Conservation (phyloP, 2,329 filamentous ascomycete species). For the Hymenoscyphus albidus region DNA sequence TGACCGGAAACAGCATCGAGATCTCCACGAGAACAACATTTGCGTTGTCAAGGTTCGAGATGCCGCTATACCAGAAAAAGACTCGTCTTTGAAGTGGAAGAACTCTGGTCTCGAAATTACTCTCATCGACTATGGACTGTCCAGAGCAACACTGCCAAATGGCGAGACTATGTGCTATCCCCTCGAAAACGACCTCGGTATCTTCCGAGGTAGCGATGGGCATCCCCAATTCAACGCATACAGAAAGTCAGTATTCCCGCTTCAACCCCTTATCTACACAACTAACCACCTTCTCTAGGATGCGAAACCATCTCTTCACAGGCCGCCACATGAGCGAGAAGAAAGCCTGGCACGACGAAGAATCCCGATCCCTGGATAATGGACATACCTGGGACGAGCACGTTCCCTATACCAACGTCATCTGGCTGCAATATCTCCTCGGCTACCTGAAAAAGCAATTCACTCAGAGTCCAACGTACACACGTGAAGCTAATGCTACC, state of each 20-base stretch:
- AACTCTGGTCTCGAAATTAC: constrained; percentile 61
- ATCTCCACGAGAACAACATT: constrained; percentile 63
- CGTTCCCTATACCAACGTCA: constrained; percentile 59
- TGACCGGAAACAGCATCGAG: constrained; percentile 49
- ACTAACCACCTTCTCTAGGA: constrained; percentile 46
- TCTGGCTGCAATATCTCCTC: constrained; percentile 63
- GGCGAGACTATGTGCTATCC: constrained; percentile 49
- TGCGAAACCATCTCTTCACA: constrained; percentile 29
- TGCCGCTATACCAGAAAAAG: background rate
- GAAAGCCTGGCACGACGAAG: constrained; percentile 18
- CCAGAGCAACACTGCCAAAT: constrained; percentile 48
- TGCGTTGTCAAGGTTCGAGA: constrained; percentile 41
- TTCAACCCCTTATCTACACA: constrained; percentile 44
- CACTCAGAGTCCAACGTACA: background rate
- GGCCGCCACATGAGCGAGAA: constrained; percentile 15
- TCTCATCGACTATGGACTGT: constrained; percentile 63
- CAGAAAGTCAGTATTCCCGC: constrained; percentile 48
- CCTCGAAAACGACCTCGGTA: constrained; percentile 54
- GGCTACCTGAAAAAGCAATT: constrained; percentile 42
- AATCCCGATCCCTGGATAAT: constrained; percentile 6
- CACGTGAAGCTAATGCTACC: constrained; percentile 20
- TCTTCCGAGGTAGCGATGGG: constrained; percentile 59
- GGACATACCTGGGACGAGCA: constrained; percentile 47
- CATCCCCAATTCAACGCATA: constrained; percentile 55
- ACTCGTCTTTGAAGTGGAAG: constrained; percentile 34